phyloP scores from a whole-genome alignment of 2,329 filamentous ascomycete genomes.

The Fusarium sp. region DNA sequence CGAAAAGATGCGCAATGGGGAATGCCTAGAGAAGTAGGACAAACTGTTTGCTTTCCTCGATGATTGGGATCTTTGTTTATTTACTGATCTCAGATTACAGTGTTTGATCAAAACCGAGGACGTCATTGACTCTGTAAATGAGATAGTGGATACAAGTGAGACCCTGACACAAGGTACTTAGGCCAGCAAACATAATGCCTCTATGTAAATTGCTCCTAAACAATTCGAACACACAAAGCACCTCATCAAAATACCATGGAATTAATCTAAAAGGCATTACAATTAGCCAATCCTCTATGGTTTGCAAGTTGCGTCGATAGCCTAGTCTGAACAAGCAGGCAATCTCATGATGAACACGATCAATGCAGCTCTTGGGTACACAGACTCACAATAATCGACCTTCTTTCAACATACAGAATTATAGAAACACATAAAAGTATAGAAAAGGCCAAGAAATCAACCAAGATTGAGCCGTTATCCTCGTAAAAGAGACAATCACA shows the following conservation, averaged over 20 bases:
- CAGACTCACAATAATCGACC: neutral
- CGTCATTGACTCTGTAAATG: slow-evolving; percentile 24
- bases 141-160: neutral
- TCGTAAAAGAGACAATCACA: neutral
- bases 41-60: neutral
- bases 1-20: neutral
- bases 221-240: neutral
- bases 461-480: neutral
- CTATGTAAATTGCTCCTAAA: neutral
- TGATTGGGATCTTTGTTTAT: neutral
- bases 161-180: neutral
- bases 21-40: neutral
- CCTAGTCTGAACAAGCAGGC: neutral
- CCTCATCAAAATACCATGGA: neutral
- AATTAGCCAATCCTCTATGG: neutral
- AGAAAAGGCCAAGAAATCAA: neutral
- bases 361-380: neutral
- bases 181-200: neutral
- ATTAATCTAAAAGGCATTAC: neutral
- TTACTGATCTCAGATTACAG: neutral
- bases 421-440: neutral
- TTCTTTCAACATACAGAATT: neutral
- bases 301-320: neutral
- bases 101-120: neutral
- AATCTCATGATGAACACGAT: neutral